phyloP scores from a whole-genome alignment of 148 eudicot species.

The Silene uniflora region DNA sequence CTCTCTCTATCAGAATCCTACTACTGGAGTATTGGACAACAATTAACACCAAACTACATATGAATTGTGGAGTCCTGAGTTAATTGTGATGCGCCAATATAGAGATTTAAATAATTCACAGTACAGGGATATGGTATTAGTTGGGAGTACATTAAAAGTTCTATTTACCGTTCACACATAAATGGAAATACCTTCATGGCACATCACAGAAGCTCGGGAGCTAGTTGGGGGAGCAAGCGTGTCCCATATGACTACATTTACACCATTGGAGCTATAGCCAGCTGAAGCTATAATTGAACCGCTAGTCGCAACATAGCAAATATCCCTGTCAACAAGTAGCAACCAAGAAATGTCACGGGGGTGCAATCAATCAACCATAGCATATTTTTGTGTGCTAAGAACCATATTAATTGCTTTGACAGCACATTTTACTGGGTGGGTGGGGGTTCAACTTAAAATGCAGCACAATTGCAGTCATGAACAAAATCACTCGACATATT shows the following conservation, averaged over 20 bases:
- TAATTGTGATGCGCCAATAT: neutral
- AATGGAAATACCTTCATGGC: constrained; percentile 80
- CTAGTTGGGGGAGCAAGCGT: constrained; percentile 93
- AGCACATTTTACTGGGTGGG: no score
- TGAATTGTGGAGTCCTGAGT: neutral
- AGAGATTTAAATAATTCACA: neutral
- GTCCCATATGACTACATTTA: constrained; percentile 93
- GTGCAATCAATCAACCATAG: neutral
- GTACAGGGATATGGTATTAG: neutral
- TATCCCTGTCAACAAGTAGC: constrained; percentile 54
- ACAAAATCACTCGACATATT: neutral
- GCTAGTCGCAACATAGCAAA: constrained; percentile 83
- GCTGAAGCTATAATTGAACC: constrained; percentile 93
- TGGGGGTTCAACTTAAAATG: no score
- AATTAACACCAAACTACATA: no score
- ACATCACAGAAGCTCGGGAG: constrained; percentile 96
- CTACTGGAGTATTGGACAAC: no score
- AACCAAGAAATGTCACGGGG: constrained; percentile 5
- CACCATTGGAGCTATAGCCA: constrained; percentile 82
- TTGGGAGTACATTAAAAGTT: neutral
- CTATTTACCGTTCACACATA: neutral
- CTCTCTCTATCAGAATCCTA: no score
- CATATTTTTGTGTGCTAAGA: neutral
- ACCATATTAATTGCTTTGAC: neutral
- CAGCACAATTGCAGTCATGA: neutral